phyloP scores from a whole-genome alignment of 2,329 filamentous ascomycete species.

The Alternaria hordeiaustralica region DNA sequence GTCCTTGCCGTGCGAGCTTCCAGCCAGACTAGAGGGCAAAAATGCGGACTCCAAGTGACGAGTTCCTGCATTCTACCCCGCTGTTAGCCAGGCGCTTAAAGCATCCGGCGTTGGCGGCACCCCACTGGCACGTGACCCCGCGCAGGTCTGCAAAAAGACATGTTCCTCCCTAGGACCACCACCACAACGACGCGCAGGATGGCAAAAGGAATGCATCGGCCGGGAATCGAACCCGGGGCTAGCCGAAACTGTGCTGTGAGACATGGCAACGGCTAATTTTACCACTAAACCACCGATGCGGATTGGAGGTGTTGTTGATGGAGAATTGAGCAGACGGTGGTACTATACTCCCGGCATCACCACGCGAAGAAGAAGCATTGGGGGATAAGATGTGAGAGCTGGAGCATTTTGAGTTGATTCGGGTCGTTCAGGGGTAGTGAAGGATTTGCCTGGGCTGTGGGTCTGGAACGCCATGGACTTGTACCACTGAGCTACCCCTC shows the following conservation, averaged over 20 bases:
- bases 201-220: constrained; percentile 25
- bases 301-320: not conserved
- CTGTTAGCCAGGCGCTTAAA: not conserved
- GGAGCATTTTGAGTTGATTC: not conserved
- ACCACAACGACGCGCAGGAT: not conserved
- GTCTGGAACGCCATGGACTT: not conserved
- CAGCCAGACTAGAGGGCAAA: not conserved
- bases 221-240: constrained; percentile 38
- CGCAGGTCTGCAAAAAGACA: not conserved
- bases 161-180: not conserved
- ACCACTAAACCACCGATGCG: constrained; percentile 30
- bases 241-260: constrained; percentile 21
- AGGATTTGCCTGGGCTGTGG: not conserved
- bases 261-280: constrained; percentile 37
- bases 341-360: not conserved
- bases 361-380: not conserved
- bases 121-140: not conserved
- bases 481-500: not conserved
- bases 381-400: not conserved
- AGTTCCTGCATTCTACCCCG: constrained; percentile 1
- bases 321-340: no score
- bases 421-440: not conserved
- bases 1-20: not conserved
- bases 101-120: not conserved
- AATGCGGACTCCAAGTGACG: not conserved